Percentiles rank a stretch among this genome's conserved stretches.
phyloP scores from a whole-genome alignment of 768 basidiomycete genomes.

The Hemileccinum rubropunctum region DNA sequence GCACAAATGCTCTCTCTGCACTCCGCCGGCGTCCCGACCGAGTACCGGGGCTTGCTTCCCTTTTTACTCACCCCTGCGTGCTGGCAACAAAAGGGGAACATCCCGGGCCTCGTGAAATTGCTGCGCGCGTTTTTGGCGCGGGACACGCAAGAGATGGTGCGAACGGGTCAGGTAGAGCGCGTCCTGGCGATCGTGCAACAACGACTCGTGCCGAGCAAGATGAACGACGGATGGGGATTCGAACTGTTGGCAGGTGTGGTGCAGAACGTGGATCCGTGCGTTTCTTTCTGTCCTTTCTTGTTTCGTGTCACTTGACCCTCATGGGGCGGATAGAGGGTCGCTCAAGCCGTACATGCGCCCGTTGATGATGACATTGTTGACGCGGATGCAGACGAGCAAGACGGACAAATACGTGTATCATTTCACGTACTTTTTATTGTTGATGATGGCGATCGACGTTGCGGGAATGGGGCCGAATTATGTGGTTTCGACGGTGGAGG shows the following conservation, averaged over 20 bases:
- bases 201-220: constrained; percentile 79
- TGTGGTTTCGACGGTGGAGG: constrained; percentile 74
- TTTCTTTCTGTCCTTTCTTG: neutral
- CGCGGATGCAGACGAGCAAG: constrained; percentile 82
- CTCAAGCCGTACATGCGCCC: constrained; percentile 75
- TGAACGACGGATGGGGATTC: constrained; percentile 90
- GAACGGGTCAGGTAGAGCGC: constrained; percentile 66
- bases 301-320: neutral
- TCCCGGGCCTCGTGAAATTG: constrained; percentile 89
- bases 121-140: constrained; percentile 79
- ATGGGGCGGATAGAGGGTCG: constrained; percentile 41
- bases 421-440: constrained; percentile 77
- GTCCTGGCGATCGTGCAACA: constrained; percentile 90
- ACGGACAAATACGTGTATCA: constrained; percentile 85
- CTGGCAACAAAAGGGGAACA: constrained; percentile 93
- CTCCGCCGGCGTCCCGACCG: constrained; percentile 55
- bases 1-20: constrained; percentile 94
- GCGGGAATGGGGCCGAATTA: constrained; percentile 77
- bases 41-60: constrained; percentile 77
- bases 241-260: constrained; percentile 82
- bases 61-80: constrained; percentile 80
- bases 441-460: constrained; percentile 70
- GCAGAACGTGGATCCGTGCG: constrained; percentile 66
- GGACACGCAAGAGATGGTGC: constrained; percentile 66
- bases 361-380: constrained; percentile 74